phyloP scores from a whole-genome alignment of 2,329 filamentous ascomycete genomes.

The Xylariaceae sp. region DNA sequence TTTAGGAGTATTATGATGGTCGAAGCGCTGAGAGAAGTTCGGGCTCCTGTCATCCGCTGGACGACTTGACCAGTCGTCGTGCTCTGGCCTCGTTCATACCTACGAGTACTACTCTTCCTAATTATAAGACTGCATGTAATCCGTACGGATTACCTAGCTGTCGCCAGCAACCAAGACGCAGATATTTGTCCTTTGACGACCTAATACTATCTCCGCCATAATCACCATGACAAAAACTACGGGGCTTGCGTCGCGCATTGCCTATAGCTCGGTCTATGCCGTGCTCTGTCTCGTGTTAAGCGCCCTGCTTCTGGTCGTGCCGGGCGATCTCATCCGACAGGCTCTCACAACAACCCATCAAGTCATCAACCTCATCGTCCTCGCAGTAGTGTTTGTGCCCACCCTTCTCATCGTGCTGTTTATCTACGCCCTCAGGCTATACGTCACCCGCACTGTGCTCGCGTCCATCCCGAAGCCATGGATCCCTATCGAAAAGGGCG shows the following conservation, averaged over 20 bases:
- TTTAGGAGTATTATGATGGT: neutral
- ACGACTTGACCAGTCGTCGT: too few species aligned
- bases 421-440: slow-evolving; percentile 78
- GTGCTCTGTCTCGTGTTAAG: slow-evolving; percentile 69
- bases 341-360: slow-evolving; percentile 57
- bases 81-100: too few species aligned
- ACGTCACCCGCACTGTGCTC: slow-evolving; percentile 75
- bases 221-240: slow-evolving; percentile 35
- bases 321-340: slow-evolving; percentile 75
- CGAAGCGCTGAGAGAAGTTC: neutral
- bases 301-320: slow-evolving; percentile 71
- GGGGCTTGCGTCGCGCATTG: slow-evolving; percentile 64
- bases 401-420: slow-evolving; percentile 66
- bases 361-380: slow-evolving; percentile 76
- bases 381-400: slow-evolving; percentile 69
- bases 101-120: too few species aligned
- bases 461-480: slow-evolving; percentile 80
- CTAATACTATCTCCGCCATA: neutral
- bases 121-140: too few species aligned
- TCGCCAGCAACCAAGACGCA: neutral
- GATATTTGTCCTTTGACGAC: neutral
- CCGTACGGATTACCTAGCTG: neutral
- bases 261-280: slow-evolving; percentile 75
- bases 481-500: slow-evolving; percentile 79
- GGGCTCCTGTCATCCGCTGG: too few species aligned